Evolutionary conservation across 2,329 filamentous ascomycete genomes (phyloP).

Genomic region (Diaporthe helianthi): DNA sequence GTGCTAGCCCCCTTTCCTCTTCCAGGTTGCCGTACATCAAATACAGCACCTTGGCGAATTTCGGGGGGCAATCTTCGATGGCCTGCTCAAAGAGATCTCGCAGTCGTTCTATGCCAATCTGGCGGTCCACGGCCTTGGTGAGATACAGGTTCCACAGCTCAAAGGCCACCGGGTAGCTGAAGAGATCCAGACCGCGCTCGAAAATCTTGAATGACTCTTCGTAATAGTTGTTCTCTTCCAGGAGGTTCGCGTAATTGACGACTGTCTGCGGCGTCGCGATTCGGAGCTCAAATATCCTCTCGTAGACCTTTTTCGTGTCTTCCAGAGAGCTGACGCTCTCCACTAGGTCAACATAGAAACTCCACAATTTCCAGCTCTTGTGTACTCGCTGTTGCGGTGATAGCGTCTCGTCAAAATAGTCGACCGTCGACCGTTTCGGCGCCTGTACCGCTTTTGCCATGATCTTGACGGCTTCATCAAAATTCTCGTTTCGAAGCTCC

Average conservation of each 20-base stretch:
- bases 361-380: slow-evolving; percentile 99
- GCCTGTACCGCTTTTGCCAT: slow-evolving; percentile 98
- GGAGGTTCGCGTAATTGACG: slow-evolving; percentile 95
- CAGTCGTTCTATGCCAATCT: slow-evolving; percentile 92
- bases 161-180: slow-evolving; percentile 97
- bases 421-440: slow-evolving; percentile 97
- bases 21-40: slow-evolving; percentile 98
- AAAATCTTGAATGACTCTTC: slow-evolving; percentile 99
- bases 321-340: slow-evolving; percentile 92
- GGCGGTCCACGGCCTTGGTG: slow-evolving; percentile 94
- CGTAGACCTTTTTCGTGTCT: slow-evolving; percentile 93
- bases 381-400: slow-evolving; percentile 96
- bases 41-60: slow-evolving; percentile 94
- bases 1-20: slow-evolving; percentile 90
- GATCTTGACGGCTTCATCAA: slow-evolving; percentile 90
- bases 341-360: slow-evolving; percentile 97
- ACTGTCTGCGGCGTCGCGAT: slow-evolving; percentile 98
- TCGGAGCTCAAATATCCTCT: slow-evolving; percentile 95
- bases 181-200: slow-evolving; percentile 95
- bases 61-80: slow-evolving; percentile 90
- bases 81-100: slow-evolving; percentile 97
- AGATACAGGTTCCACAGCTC: slow-evolving; percentile 99
- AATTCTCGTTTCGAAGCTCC: slow-evolving; percentile 95
- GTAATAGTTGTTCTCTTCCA: slow-evolving; percentile 94
- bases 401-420: slow-evolving; percentile 96